Base-by-base conservation (phyloP, 768 basidiomycete species). In the Amanita jacksonii region DNA sequence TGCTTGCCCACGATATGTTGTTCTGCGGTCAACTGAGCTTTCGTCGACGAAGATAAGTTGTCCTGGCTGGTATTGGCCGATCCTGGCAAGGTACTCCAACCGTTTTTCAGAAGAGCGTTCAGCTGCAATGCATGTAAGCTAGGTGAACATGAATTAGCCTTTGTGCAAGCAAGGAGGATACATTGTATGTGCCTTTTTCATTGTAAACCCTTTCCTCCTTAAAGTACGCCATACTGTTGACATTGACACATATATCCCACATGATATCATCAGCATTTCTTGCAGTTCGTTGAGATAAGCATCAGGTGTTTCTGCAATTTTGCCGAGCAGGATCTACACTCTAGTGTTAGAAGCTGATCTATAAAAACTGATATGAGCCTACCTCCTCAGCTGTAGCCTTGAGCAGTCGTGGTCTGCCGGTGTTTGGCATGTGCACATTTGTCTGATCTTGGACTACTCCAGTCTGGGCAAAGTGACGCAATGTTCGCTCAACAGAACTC, bases 21-120 rank as follows among this genome's bases (percentile, higher is more conserved):
- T 63, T 3, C 45, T 42, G 2, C 56, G 49, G 43, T 63, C 60
- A 31, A 52, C 57, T 2, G 57, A 44, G 40, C 53, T 57, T 41
- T 65, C 62, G 43, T 67, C 63, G 3, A 62, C 53, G 45, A 64
- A 67, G 6, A 62, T 52, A 48, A 64, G 65, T 8, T 55, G 54
- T 1, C 51, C 39, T 1, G 52, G 28, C 19, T 8, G 48, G 25
- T 55, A 57, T 36, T 24, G 46, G 5, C 51, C 51, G 10, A 54
- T 45, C 15, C 43, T 38, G 37, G 33, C 35, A 0, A 28, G 42
- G 25, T 34, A 57, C 8, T 25, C 22, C 4, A 50, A 44, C 10
- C 56, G 35, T 32, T 48, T 46, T 9, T 34, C 25, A 6, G 42
- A 50, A 40, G 49, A 52, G 4, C 53, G 50, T 38, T 57, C 55